A percentile compares a stretch with the other conserved stretches of the same genome.
These are phyloP conservation scores for Diaporthe velutina DNA, from an alignment of 2,329 filamentous ascomycete species.

Conservation along the genomic window DNA sequence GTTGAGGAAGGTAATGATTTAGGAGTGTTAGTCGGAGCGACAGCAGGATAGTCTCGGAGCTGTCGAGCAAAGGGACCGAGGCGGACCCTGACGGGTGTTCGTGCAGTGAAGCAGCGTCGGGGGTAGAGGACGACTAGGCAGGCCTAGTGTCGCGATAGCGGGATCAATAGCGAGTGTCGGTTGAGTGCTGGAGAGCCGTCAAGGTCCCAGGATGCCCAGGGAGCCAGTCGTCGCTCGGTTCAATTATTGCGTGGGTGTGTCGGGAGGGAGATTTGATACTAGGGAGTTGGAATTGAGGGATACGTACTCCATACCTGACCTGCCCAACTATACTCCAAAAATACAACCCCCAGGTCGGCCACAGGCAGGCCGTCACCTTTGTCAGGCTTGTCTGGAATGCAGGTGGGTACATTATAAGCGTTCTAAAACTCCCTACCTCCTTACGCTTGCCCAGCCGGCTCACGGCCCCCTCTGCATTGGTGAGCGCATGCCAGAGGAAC, in stretches of 20 bases:
- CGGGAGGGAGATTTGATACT: constrained; percentile 31
- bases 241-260: constrained; percentile 29
- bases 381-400: constrained; percentile 27
- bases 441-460: constrained; percentile 12
- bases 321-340: constrained; percentile 20
- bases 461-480: not conserved
- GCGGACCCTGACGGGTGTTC: not conserved
- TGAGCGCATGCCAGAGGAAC: not conserved
- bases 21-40: not conserved
- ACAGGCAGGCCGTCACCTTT: constrained; percentile 21
- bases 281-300: constrained; percentile 31
- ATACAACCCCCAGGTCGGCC: constrained; percentile 15
- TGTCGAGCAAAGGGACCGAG: constrained; percentile 24
- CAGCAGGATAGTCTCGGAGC: constrained; percentile 12
- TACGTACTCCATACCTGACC: constrained; percentile 32
- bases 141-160: constrained; percentile 32
- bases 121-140: not conserved
- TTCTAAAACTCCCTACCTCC: constrained; percentile 17
- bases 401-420: constrained; percentile 7
- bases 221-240: constrained; percentile 17
- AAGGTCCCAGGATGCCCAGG: constrained; percentile 15
- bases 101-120: not conserved
- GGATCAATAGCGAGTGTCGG: constrained; percentile 20
- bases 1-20: not conserved
- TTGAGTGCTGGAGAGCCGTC: constrained; percentile 8